Evolutionary conservation across 2,329 filamentous ascomycete genomes (phyloP), one percentile per base, ranked within the genome.

Genomic region (Coniella lustricola): DNA sequence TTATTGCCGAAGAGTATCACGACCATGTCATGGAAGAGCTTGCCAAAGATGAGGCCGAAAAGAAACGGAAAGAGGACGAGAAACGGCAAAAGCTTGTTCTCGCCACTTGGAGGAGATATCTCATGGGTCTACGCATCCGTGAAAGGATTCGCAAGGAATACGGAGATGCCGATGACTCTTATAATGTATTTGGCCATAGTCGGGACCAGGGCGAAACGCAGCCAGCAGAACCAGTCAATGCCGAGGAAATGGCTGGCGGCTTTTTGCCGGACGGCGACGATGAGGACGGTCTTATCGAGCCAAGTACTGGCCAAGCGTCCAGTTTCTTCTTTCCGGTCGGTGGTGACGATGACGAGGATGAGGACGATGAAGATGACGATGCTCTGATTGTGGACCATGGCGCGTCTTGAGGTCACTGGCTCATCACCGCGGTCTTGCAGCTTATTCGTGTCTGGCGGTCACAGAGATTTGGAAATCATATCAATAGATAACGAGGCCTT

Each of bases 101-200:
- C 39, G 77, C 76, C 1, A 79, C 82, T 56, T 98, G 93, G 93
- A 79, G 87, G 49, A 94, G 87, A 64, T 88, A 96, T 57, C 66
- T 95, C 13, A 87, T 90, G 73, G 90, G 90, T 0, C 62, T 96
- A 66, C 77, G 89, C 3, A 93, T 97, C 49, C 75, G 88, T 17
- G 77, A 93, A 62, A 76, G 89, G 42, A 84, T 94, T 35, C 75
- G 75, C 35, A 76, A 82, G 47, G 87, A 95, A 52, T 94, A 94
- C 62, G 87, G 85, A 1, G 75, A 82, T 33, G 69, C 77, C 3
- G 38, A 47, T 8, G 44, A 72, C 37, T 73, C 76, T 21, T 67
- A 73, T 3, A 75, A 80, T 14, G 72, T 77, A 1, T 71, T 80
- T 53, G 79, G 77, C 36, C 77, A 78, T 22, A 74, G 71, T 46